These are phyloP conservation scores for Gleditsia sinensis DNA, from an alignment of 306 rosid species.

Conservation along the genomic window DNA sequence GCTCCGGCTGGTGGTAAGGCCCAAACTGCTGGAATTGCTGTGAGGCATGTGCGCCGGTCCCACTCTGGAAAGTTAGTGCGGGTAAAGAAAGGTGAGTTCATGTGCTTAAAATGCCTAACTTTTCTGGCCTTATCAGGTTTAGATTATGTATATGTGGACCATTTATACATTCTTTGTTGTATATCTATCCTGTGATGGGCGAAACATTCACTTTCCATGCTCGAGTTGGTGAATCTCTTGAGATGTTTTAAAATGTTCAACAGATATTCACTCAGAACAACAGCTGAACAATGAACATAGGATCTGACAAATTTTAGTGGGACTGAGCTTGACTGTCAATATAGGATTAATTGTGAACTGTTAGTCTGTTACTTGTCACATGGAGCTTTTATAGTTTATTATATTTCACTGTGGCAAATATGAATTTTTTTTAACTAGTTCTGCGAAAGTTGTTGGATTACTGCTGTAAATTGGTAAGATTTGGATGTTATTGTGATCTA, in stretches of 20 bases:
- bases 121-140: not conserved
- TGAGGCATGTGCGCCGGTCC: constrained; percentile 80
- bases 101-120: too few relatives aligned
- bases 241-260: not conserved
- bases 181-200: too few relatives aligned
- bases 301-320: not conserved
- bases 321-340: not conserved
- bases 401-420: not conserved
- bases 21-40: constrained; percentile 69
- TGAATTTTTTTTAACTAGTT: not conserved
- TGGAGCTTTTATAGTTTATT: not conserved
- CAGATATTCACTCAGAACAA: not conserved
- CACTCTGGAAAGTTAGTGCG: constrained; percentile 86
- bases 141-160: too few relatives aligned
- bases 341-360: constrained; percentile 10
- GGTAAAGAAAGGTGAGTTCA: constrained; percentile 81
- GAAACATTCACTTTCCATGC: not conserved
- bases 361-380: too few relatives aligned
- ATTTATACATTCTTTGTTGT: too few relatives aligned
- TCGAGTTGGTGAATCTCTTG: not conserved
- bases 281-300: not conserved
- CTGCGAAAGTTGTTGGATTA: not conserved
- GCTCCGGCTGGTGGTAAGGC: constrained; percentile 86
- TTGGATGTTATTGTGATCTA: not conserved
- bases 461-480: not conserved